These are phyloP conservation scores for Leccinum variabile DNA, from an alignment of 1,284 basidiomycete species.

Conservation along the genomic window DNA sequence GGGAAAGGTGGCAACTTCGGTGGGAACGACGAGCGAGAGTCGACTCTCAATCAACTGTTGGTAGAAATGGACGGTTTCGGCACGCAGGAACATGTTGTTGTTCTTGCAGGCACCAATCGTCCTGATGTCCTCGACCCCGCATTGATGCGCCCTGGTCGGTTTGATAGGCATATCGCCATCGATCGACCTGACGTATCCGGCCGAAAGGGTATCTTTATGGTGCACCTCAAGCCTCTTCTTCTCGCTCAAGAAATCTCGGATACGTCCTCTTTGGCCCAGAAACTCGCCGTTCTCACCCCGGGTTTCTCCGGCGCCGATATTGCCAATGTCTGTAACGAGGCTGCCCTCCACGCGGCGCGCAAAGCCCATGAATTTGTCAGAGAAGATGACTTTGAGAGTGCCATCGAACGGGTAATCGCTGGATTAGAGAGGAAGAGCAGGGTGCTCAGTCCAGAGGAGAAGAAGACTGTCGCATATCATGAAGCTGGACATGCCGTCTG, in stretches of 20 bases:
- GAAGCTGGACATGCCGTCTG: constrained; percentile 99
- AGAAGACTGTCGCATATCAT: constrained; percentile 98
- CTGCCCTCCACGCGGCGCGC: constrained; percentile 92
- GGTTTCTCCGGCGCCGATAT: constrained; percentile 99
- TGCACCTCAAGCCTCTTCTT: constrained; percentile 88
- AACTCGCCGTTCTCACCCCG: constrained; percentile 93
- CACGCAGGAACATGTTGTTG: constrained; percentile 93
- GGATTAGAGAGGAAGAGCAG: constrained; percentile 95
- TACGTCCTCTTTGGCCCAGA: constrained; percentile 73
- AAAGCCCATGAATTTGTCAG: constrained; percentile 78
- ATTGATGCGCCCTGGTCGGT: constrained; percentile 94
- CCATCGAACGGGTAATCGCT: constrained; percentile 97
- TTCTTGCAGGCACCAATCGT: constrained; percentile 95
- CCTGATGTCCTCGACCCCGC: constrained; percentile 95
- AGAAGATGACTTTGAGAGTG: constrained; percentile 91
- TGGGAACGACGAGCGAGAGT: constrained; percentile 98
- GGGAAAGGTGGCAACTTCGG: constrained; percentile 88
- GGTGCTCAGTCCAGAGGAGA: constrained; percentile 93
- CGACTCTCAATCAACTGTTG: constrained; percentile 95
- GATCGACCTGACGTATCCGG: constrained; percentile 95
- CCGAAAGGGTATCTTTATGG: constrained; percentile 90
- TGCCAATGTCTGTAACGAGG: constrained; percentile 98
- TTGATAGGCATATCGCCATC: constrained; percentile 96
- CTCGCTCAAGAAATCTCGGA: constrained; percentile 62
- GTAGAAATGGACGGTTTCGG: constrained; percentile 99